Percentiles rank a stretch among this genome's conserved stretches.
These are phyloP conservation scores for Phalaenopsis equestris DNA, from an alignment of 106 monocot genomes.

Conservation along the genomic window DNA sequence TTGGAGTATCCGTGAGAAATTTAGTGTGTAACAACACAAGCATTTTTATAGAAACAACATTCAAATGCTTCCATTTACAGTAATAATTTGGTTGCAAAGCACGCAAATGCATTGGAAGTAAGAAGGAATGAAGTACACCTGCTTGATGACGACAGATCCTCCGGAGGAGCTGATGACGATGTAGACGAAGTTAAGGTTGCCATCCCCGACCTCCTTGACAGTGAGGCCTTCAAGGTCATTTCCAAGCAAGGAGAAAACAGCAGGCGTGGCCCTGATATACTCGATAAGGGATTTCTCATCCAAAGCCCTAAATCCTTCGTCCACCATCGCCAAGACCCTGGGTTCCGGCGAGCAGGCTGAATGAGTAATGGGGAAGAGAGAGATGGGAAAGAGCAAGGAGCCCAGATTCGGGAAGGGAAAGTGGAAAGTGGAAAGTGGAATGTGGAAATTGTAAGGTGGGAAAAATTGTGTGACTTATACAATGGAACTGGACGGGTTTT, in stretches of 20 bases:
- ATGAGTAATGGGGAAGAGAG: neutral
- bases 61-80: too few relatives aligned
- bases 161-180: slow-evolving; percentile 64
- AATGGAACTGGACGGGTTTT: neutral
- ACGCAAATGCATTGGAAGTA: neutral
- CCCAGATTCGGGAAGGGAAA: too few relatives aligned
- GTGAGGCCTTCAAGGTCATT: slow-evolving; percentile 27
- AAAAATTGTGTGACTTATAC: neutral
- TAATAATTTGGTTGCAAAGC: too few relatives aligned
- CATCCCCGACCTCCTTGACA: slow-evolving; percentile 89
- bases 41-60: too few relatives aligned
- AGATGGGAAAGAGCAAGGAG: neutral
- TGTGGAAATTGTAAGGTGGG: too few relatives aligned
- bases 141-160: slow-evolving; percentile 90
- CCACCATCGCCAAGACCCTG: slow-evolving; percentile 7
- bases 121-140: slow-evolving; percentile 23
- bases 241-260: slow-evolving; percentile 39
- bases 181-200: slow-evolving; percentile 98
- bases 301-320: slow-evolving; percentile 45
- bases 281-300: slow-evolving; percentile 64
- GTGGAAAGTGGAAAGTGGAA: neutral
- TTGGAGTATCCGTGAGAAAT: too few relatives aligned
- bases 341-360: neutral
- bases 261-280: slow-evolving; percentile 65
- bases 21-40: too few relatives aligned